phyloP scores from a whole-genome alignment of 2,329 filamentous ascomycete genomes.

The Fusarium falciforme region DNA sequence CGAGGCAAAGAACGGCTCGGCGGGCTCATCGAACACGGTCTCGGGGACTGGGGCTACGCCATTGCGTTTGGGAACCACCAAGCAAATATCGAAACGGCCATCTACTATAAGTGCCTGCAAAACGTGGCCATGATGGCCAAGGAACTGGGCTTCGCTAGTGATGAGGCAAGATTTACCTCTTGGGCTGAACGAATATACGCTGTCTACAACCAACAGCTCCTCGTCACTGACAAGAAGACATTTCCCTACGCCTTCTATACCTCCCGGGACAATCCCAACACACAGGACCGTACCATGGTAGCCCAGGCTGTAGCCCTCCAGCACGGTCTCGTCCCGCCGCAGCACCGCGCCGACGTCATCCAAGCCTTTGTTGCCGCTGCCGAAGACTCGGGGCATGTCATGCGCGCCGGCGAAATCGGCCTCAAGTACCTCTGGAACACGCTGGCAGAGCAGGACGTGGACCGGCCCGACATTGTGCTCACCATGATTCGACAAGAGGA shows the following conservation, averaged over 20 bases:
- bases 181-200: constrained; percentile 47
- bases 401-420: constrained; percentile 55
- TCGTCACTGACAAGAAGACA: constrained; percentile 44
- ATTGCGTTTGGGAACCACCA: constrained; percentile 58
- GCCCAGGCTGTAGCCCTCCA: constrained; percentile 50
- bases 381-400: constrained; percentile 47
- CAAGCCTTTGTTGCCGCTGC: constrained; percentile 39
- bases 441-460: constrained; percentile 48
- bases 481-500: constrained; percentile 59
- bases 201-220: constrained; percentile 50
- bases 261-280: constrained; percentile 46
- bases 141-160: constrained; percentile 39
- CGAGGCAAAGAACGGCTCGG: constrained; percentile 52
- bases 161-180: constrained; percentile 40
- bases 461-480: constrained; percentile 54
- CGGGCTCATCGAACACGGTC: constrained; percentile 55
- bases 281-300: constrained; percentile 51
- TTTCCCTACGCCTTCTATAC: constrained; percentile 54
- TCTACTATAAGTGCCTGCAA: constrained; percentile 56
- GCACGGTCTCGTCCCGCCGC: constrained; percentile 32
- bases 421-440: constrained; percentile 56
- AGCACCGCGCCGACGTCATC: constrained; percentile 32
- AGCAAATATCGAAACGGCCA: constrained; percentile 57
- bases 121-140: constrained; percentile 51
- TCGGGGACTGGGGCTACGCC: constrained; percentile 57